Evolutionary conservation across 768 basidiomycete species (phyloP), one percentile per base, ranked within the genome.

Genomic region (Candolleomyces aberdarensis): DNA sequence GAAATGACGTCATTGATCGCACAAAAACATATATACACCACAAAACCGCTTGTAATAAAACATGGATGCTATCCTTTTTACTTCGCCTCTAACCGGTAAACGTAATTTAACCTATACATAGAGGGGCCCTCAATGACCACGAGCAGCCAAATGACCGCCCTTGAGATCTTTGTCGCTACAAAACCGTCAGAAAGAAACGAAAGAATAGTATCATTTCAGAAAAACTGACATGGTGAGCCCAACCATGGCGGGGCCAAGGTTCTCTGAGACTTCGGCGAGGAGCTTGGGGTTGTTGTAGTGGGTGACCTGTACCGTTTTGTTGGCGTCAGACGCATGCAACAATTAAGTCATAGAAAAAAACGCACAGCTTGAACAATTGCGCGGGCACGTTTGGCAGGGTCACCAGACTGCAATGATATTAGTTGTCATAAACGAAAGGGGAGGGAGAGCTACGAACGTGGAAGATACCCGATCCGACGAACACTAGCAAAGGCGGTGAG

Each of bases 391-490:
- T 94, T 96, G 46, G 89, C 93, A 20, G 97, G 94, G 71, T 98
- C 90, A 53, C 89, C 92, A 48, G 95, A 95, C 87, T 96, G 19
- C 40, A 29, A 50, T 29, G 57, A 57, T 5, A 41, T 32, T 22
- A 22, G 36, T 26, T 17, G n/a, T 9, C 26, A n/a, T 4, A 19
- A 57, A 46, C 62, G n/a, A 55, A 40, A 58, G 22, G 58, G 58
- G 43, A 60, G 51, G 22, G 51, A 41, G 53, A 60, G 36, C 39
- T 41, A 79, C 87, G 52, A 65, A 89, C 94, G 74, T 91, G 86
- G 86, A 97, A 98, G 70, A 98, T 96, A 52, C 96, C 96, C 19
- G 95, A 97, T 43, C 96, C 96, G 62, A 99, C 96, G 67, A 99
- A 99, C 36, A 99, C 96, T 92, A 70, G 40, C 59, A 58, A 63